Evolutionary conservation across 202 grass and related monocot genomes (phyloP).

Genomic region (Setaria viridis): DNA sequence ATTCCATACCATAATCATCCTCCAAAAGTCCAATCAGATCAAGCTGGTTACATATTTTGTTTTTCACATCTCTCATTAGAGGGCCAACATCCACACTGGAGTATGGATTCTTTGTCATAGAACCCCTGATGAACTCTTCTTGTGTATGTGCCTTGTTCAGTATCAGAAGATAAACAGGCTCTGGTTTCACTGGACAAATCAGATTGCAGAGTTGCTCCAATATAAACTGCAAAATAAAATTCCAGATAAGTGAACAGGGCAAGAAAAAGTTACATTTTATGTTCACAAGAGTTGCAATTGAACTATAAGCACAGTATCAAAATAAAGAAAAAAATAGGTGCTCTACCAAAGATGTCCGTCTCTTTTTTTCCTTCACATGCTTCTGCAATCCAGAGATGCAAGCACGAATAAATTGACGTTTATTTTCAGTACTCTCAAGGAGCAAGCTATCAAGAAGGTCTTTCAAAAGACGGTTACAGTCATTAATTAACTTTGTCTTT

Average conservation of each 20-base stretch:
- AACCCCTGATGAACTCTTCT: conserved; percentile 98
- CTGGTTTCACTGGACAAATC: conserved; percentile 94
- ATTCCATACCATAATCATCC: conserved; percentile 98
- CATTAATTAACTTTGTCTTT: conserved; percentile 97
- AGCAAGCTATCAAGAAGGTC: conserved; percentile 95
- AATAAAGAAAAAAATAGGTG: conserved; percentile 28
- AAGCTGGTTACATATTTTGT: conserved; percentile 98
- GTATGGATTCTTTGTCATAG: conserved; percentile 97
- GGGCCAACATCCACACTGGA: conserved; percentile 90
- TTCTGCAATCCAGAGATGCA: conserved; percentile 95
- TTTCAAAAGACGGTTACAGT: conserved; percentile 91
- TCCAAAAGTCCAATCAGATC: conserved; percentile 92
- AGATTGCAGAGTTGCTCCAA: conserved; percentile 98
- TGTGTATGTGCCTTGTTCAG: conserved; percentile 97
- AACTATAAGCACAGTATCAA: conserved; percentile 19
- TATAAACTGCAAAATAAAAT: conserved; percentile 80
- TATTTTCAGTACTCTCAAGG: conserved; percentile 85
- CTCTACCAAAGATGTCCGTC: conserved; percentile 82
- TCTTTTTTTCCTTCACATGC: conserved; percentile 82
- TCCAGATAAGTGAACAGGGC: conserved; percentile 2
- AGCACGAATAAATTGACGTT: conserved; percentile 93
- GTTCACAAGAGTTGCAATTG: conserved; percentile 10
- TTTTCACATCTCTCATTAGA: conserved; percentile 98
- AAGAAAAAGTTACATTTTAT: conserved; percentile 43
- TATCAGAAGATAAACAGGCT: conserved; percentile 90